Conservation (phyloP, 495 filamentous ascomycete species). For the Podospora conica region DNA sequence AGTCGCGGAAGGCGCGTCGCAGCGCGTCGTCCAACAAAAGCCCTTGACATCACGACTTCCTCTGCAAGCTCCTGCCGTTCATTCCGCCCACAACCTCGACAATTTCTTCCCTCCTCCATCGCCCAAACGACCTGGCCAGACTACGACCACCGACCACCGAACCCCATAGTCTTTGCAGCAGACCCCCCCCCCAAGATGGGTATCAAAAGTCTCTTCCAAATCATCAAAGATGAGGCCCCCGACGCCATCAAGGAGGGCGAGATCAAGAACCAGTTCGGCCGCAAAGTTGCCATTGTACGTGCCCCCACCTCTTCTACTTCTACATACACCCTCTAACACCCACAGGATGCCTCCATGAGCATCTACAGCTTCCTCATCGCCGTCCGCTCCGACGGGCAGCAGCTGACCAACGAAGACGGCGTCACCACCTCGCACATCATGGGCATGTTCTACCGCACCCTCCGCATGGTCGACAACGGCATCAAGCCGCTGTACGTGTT, state of each 20-base stretch:
- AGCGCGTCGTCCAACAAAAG: constrained; percentile 15
- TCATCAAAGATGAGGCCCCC: constrained; percentile 87
- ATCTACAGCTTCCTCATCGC: constrained; percentile 98
- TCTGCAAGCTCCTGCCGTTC: not conserved
- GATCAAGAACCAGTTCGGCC: constrained; percentile 96
- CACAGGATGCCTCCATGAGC: constrained; percentile 96
- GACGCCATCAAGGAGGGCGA: constrained; percentile 93
- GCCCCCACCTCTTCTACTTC: not conserved
- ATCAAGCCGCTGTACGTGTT: constrained; percentile 99
- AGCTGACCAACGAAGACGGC: constrained; percentile 86
- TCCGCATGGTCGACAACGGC: constrained; percentile 96
- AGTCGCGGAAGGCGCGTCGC: constrained; percentile 20
- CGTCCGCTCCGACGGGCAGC: constrained; percentile 91
- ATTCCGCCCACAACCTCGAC: not conserved
- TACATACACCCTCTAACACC: not conserved
- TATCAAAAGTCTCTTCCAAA: constrained; percentile 80
- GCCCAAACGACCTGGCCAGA: not conserved
- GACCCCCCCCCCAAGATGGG: constrained; percentile 62
- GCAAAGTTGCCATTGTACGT: constrained; percentile 92
- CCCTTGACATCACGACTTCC: constrained; percentile 25
- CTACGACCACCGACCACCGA: not conserved
- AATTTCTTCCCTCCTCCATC: not conserved
- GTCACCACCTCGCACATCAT: constrained; percentile 97
- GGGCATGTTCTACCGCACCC: constrained; percentile 98
- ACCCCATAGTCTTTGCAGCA: not conserved